Evolutionary conservation across 2,329 filamentous ascomycete species (phyloP), one percentile per base, ranked within the genome.

Genomic region (Trichophaea hybrida): DNA sequence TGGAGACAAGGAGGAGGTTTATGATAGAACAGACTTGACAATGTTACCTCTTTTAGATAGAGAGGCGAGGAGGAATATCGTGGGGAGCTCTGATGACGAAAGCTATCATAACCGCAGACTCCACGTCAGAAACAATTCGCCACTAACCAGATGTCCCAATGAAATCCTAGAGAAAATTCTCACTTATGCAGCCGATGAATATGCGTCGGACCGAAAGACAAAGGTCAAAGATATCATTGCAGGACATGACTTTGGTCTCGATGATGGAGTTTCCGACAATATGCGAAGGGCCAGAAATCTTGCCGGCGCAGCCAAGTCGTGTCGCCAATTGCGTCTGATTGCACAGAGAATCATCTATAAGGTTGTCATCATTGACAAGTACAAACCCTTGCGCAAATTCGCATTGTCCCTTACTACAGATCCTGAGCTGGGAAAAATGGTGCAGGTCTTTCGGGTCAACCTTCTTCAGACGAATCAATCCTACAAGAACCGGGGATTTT

Each of bases 121-220:
- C 24, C 24, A 24, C 24, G 24, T 24, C 3, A 24, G 24, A 24
- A 24, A 24, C 24, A 3, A 24, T 24, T 24, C 24, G 24, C 3
- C 24, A 24, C 24, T 24, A 24, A 24, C 24, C 13, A 59, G 40
- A 48, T 44, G 64, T 6, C 56, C 63, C 2, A 44, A 52, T 31
- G 63, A 62, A 24, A 54, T 56, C 5, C 46, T 65, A 6, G 35
- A 58, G 32, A 54, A 51, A 46, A 55, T 64, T 55, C 60, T 65
- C 38, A 57, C 57, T 31, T 65, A 62, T 50, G 59, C 61, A 12
- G 63, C 62, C n/a, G 62, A 64, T 7, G 62, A 60, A 13, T 52
- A 62, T 38, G 50, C 61, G 50, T 59, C 60, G 7, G 60, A 62
- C 35, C 60, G 58, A 10, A 55, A 62, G 8, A 62, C 58, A 57